Conservation (phyloP, 768 basidiomycete genomes). For the Agrocybe pediades region DNA sequence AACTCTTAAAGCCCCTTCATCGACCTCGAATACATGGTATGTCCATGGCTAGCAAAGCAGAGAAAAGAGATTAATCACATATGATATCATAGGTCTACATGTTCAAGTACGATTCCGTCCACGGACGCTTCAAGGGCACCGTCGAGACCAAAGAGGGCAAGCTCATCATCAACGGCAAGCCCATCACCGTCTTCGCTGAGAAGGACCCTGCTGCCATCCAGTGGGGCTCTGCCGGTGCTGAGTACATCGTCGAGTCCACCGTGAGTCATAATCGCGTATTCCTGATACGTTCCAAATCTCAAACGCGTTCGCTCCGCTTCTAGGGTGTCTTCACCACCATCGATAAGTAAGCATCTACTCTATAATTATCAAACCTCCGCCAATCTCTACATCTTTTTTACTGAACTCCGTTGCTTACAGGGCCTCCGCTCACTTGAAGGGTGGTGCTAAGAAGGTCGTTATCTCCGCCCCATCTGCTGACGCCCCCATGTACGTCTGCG, state of each 20-base stretch:
- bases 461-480: constrained; percentile 99
- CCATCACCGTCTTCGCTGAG: constrained; percentile 80
- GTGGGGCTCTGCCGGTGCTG: constrained; percentile 81
- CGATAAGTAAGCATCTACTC: constrained; percentile 63
- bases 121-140: constrained; percentile 88
- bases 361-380: neutral
- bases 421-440: constrained; percentile 92
- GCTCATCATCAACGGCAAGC: constrained; percentile 80
- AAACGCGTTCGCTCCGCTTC: constrained; percentile 9
- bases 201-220: constrained; percentile 83
- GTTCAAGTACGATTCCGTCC: constrained; percentile 97
- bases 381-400: constrained; percentile 3
- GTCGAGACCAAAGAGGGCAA: constrained; percentile 86
- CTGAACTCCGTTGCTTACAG: constrained; percentile 34
- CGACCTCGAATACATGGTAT: constrained; percentile 92
- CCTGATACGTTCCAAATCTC: constrained; percentile 14
- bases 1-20: constrained; percentile 83
- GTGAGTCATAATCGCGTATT: constrained; percentile 40
- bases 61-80: neutral
- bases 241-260: constrained; percentile 97
- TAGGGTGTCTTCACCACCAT: constrained; percentile 96
- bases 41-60: constrained; percentile 19
- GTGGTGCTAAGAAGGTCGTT: constrained; percentile 99
- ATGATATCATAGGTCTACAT: constrained; percentile 75
- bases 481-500: constrained; percentile 92